Conservation (phyloP, 345 rosid species). For the Iberis pinnata region DNA sequence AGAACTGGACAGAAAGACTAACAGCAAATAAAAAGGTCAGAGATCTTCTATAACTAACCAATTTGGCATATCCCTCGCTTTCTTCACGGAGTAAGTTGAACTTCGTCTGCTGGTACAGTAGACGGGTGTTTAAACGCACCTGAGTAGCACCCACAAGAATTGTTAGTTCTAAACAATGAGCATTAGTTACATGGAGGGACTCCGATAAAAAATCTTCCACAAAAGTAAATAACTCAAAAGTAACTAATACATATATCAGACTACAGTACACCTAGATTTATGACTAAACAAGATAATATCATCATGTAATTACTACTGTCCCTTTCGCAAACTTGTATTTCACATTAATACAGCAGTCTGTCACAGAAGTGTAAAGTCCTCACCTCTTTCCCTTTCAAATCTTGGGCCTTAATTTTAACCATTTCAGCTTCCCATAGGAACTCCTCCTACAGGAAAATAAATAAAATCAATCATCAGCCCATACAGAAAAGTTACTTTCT, state of each 20-base stretch:
- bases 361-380: conserved; percentile 25
- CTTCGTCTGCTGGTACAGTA: conserved; percentile 96
- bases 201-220: conserved; percentile 2
- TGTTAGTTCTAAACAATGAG: conserved; percentile 18
- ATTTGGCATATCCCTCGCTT: conserved; percentile 98
- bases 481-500: conserved; percentile 8
- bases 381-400: conserved; percentile 99
- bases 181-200: conserved; percentile 20
- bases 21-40: neutral
- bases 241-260: conserved; percentile 15
- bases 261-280: conserved; percentile 13
- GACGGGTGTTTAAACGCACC: conserved; percentile 98
- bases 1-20: too few species aligned
- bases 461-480: conserved; percentile 13
- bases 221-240: conserved; percentile 5
- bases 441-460: conserved; percentile 63
- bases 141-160: conserved; percentile 35
- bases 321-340: conserved; percentile 7
- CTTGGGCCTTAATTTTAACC: conserved; percentile 97
- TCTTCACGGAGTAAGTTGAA: conserved; percentile 98
- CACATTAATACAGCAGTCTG: conserved; percentile 14
- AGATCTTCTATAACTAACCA: conserved; percentile 46
- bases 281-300: conserved; percentile 11
- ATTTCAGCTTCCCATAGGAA: conserved; percentile 94
- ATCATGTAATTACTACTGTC: neutral